Base-by-base conservation (phyloP, 2,329 filamentous ascomycete genomes). In the Ophiocordyceps camponoti-saundersi region DNA sequence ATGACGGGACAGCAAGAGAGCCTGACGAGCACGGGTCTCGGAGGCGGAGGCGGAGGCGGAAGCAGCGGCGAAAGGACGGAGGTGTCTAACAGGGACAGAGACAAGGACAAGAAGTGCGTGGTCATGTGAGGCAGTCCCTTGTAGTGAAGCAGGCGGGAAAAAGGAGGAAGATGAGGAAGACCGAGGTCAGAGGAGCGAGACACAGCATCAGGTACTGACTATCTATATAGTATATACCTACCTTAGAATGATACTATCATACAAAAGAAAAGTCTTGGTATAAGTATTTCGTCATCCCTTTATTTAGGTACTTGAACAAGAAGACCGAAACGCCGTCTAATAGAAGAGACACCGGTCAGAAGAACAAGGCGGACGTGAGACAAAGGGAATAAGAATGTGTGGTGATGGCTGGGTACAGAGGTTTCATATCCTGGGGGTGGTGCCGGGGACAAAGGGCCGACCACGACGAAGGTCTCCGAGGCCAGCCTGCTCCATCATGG, bases 41-140 rank as follows among this genome's bases (percentile, higher is more conserved):
- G 26, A 21, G 45, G 36, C 6, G 48, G 45, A 20, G 34, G 45
- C 21, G 70, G 73, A 48, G 61, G 57, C 10, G 62, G 58, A 36
- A 72, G 68, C 54, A 67, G 60, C 51, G 63, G 65, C 10, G 71
- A 65, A 18, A 77, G 73, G 74, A 77, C 73, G 1, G 72, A 79
- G 52, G 62, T 73, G 13, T 63, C 67, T 0, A 60, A 57, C 22
- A 53, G 48, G 44, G 58, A 55, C 18, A 51, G 51, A 10, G 52
- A 55, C 12, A 58, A 56, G 56, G 64, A 68, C 16, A 70, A 62
- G 56, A 76, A 70, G 54, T 77, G 74, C 53, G 51, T 61, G 21
- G 59, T 77, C 44, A 78, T 77, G 74, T 77, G 58, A 54, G 16
- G 32, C 16, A 29, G 26, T 29, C n/a, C 6, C 32, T 10, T 29